Conservation (phyloP, 2,329 filamentous ascomycete species). For the Talaromyces pinophilus region DNA sequence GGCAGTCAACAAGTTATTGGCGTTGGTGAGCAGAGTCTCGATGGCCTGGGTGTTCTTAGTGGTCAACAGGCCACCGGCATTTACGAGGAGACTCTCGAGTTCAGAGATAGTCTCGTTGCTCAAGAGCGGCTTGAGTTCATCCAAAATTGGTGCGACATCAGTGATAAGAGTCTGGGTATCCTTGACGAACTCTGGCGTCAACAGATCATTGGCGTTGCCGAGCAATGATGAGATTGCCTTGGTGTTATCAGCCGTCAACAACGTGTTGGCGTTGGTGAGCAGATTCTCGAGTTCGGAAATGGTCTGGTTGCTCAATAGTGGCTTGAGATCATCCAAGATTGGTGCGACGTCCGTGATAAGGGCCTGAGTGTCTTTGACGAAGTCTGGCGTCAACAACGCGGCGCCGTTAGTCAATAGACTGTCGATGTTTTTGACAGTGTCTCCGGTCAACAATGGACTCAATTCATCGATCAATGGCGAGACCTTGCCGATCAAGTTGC, state of each 20-base stretch:
- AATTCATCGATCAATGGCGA: constrained; percentile 26
- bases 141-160: constrained; percentile 20
- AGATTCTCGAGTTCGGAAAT: constrained; percentile 24
- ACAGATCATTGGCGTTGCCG: constrained; percentile 26
- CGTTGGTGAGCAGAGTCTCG: constrained; percentile 31
- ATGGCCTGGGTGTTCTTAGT: constrained; percentile 31
- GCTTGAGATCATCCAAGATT: constrained; percentile 26
- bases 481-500: constrained; percentile 27
- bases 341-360: constrained; percentile 25
- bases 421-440: constrained; percentile 29
- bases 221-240: constrained; percentile 23
- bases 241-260: constrained; percentile 25
- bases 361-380: constrained; percentile 25
- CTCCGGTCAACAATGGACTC: constrained; percentile 29
- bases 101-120: constrained; percentile 31
- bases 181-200: constrained; percentile 24
- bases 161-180: constrained; percentile 17
- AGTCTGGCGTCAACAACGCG: constrained; percentile 28
- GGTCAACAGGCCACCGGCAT: constrained; percentile 33
- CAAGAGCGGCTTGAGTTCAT: constrained; percentile 22
- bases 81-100: constrained; percentile 34
- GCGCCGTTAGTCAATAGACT: constrained; percentile 29
- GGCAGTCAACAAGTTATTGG: constrained; percentile 32
- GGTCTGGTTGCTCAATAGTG: constrained; percentile 18
- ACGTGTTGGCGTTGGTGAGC: constrained; percentile 25